phyloP scores from a whole-genome alignment of 75 land plant genomes.

The Chamaecyparis obtusa region DNA sequence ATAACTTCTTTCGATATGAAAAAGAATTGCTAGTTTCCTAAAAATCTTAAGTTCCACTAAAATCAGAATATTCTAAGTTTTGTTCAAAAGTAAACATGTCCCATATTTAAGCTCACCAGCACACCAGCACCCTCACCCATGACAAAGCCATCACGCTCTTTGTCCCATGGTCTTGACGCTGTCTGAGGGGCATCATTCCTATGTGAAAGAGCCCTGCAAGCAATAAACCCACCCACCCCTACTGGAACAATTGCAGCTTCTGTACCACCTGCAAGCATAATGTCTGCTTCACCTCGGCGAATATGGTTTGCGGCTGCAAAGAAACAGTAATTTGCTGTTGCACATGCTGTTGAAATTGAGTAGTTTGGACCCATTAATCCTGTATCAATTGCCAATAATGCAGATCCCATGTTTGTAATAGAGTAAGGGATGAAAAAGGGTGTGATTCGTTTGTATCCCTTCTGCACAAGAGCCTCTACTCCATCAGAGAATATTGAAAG shows the following conservation, averaged over 20 bases:
- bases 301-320: slow-evolving; percentile 50
- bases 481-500: slow-evolving; percentile 39
- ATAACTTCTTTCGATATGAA: not conserved
- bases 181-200: slow-evolving; percentile 50
- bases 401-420: slow-evolving; percentile 55
- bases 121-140: slow-evolving; percentile 59
- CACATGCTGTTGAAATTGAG: slow-evolving; percentile 56
- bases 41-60: not conserved
- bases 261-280: slow-evolving; percentile 53
- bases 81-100: not conserved
- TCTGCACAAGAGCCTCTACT: slow-evolving; percentile 38
- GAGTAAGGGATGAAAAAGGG: slow-evolving; percentile 54
- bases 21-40: not conserved
- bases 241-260: slow-evolving; percentile 51
- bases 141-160: slow-evolving; percentile 52
- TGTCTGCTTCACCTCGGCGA: slow-evolving; percentile 47
- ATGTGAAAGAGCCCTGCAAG: slow-evolving; percentile 45
- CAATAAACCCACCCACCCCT: slow-evolving; percentile 49
- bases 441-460: slow-evolving; percentile 45
- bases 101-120: slow-evolving; percentile 21
- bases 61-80: not conserved
- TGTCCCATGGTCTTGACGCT: slow-evolving; percentile 58
- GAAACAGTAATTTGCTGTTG: slow-evolving; percentile 52
- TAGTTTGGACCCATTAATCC: slow-evolving; percentile 56
- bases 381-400: slow-evolving; percentile 41